These are phyloP conservation scores for Coniophora puteana DNA, from an alignment of 1,284 basidiomycete genomes.

Conservation along the genomic window DNA sequence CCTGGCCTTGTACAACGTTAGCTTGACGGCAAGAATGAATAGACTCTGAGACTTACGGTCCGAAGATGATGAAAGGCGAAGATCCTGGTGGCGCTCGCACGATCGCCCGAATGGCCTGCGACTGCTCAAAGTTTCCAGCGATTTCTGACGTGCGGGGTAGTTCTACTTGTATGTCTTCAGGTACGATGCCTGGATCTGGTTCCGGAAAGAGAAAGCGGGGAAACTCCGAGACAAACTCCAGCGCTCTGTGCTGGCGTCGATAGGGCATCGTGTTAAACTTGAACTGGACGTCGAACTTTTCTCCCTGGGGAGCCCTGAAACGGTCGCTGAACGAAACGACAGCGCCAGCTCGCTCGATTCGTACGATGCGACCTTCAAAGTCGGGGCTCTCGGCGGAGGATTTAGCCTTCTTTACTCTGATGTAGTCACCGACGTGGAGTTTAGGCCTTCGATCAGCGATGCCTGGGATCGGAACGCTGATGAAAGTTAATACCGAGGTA, in stretches of 20 bases:
- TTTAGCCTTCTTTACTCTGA: slow-evolving; percentile 35
- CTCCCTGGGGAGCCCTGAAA: slow-evolving; percentile 39
- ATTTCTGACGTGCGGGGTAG: slow-evolving; percentile 33
- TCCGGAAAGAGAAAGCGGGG: slow-evolving; percentile 44
- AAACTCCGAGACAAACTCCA: slow-evolving; percentile 31
- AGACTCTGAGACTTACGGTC: slow-evolving; percentile 39
- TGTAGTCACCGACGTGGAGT: slow-evolving; percentile 49
- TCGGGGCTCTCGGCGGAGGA: slow-evolving; percentile 29
- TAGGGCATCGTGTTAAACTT: slow-evolving; percentile 44
- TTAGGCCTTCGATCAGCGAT: slow-evolving; percentile 46
- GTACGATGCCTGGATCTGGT: slow-evolving; percentile 18
- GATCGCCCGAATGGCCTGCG: slow-evolving; percentile 45
- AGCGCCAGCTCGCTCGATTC: slow-evolving; percentile 30
- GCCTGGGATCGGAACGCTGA: slow-evolving; percentile 43
- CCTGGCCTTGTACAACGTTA: slow-evolving; percentile 37
- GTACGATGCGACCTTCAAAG: slow-evolving; percentile 49
- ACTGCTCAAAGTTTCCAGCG: slow-evolving; percentile 39
- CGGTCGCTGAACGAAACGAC: slow-evolving; percentile 38
- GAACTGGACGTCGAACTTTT: slow-evolving; percentile 46
- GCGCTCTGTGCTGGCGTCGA: slow-evolving; percentile 49
- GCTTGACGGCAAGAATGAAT: background rate
- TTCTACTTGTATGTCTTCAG: slow-evolving; percentile 22
- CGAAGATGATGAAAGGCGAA: slow-evolving; percentile 51
- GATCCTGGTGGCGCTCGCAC: slow-evolving; percentile 40
- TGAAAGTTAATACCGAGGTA: slow-evolving; percentile 5